A percentile compares a stretch with the other conserved stretches of the same genome.
Evolutionary conservation across 1,284 basidiomycete genomes (phyloP).

Genomic region (Psilocybe mexicana): DNA sequence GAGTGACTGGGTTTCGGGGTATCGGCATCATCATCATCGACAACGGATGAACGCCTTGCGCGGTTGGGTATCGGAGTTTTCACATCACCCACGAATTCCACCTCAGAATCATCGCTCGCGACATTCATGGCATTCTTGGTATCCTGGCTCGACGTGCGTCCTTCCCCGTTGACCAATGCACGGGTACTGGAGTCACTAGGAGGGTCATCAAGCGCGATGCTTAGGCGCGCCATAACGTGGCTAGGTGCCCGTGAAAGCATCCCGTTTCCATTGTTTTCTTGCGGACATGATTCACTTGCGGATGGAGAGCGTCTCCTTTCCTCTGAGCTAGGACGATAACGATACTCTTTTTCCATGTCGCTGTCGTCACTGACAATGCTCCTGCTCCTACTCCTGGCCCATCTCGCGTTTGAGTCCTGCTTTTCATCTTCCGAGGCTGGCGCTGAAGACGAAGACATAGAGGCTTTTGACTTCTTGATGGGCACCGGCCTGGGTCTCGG

Average conservation of each 20-base stretch:
- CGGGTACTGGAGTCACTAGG: background rate
- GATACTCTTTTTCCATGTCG: slow-evolving; percentile 6
- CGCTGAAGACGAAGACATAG: slow-evolving; percentile 2
- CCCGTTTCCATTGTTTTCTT: background rate
- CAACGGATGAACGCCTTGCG: background rate
- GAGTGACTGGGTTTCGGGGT: background rate
- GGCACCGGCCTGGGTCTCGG: slow-evolving; percentile 1
- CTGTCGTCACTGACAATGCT: slow-evolving; percentile 8
- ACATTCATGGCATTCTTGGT: background rate
- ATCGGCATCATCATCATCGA: background rate
- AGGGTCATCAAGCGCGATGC: background rate
- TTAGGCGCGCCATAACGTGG: slow-evolving; percentile 5
- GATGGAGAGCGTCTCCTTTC: slow-evolving; percentile 19
- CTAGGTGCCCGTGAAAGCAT: slow-evolving; percentile 6
- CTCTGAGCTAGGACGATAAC: slow-evolving; percentile 8
- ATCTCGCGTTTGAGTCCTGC: background rate
- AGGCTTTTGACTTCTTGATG: background rate
- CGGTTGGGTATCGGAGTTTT: background rate
- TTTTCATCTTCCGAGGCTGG: background rate
- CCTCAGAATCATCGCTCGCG: background rate
- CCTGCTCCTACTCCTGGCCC: slow-evolving; percentile 6
- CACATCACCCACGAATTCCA: background rate
- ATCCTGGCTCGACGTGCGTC: background rate
- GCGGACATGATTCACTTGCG: slow-evolving; percentile 16
- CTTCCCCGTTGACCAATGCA: slow-evolving; percentile 8